A percentile compares a stretch with the other conserved stretches of the same genome.
Conservation (phyloP, 2,329 filamentous ascomycete genomes). For the Paraconiothyrium brasiliense region DNA sequence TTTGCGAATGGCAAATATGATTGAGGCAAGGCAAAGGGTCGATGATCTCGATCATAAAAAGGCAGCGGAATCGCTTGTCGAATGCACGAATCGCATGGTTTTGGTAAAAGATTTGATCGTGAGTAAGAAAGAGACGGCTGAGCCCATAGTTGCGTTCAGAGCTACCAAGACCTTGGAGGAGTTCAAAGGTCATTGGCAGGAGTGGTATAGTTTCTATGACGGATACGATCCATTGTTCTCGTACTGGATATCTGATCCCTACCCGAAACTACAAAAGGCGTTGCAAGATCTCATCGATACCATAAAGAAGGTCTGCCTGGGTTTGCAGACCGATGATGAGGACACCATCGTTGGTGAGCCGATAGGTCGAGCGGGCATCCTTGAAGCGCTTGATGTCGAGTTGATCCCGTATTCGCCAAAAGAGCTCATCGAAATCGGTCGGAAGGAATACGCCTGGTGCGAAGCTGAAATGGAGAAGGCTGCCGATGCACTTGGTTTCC, state of each 20-base stretch:
- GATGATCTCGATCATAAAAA: constrained; percentile 55
- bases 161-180: constrained; percentile 56
- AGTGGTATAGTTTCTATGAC: constrained; percentile 62
- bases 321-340: constrained; percentile 54
- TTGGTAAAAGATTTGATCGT: constrained; percentile 49
- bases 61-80: constrained; percentile 55
- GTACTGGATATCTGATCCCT: constrained; percentile 65
- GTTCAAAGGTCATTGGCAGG: constrained; percentile 54
- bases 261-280: constrained; percentile 49
- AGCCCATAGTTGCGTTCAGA: constrained; percentile 58
- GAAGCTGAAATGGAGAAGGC: constrained; percentile 64
- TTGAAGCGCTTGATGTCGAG: constrained; percentile 64
- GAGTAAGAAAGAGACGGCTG: constrained; percentile 41
- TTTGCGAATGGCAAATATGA: constrained; percentile 53
- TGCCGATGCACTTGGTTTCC: constrained; percentile 59
- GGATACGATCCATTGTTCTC: constrained; percentile 66
- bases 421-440: constrained; percentile 62
- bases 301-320: constrained; percentile 57
- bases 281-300: constrained; percentile 49
- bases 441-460: constrained; percentile 65
- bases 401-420: constrained; percentile 68
- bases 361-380: constrained; percentile 62
- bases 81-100: constrained; percentile 45
- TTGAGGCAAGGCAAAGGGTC: constrained; percentile 59
- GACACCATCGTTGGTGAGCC: constrained; percentile 67